Evolutionary conservation across 371 early-diverging fungal species (phyloP).

Genomic region (Thermomucor indicae-seudaticae): DNA sequence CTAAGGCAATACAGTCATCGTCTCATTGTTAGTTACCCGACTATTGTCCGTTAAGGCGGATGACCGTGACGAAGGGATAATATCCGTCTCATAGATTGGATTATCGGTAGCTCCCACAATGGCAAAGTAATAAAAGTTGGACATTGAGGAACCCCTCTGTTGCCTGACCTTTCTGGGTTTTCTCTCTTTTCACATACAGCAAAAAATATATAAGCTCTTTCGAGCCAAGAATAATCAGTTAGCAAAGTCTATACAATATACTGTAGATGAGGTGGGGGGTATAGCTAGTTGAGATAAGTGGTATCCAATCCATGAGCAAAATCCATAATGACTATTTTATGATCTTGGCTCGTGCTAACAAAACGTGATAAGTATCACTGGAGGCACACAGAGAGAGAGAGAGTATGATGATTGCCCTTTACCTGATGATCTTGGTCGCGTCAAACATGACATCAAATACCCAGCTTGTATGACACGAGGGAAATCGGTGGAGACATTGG

Average conservation of each 20-base stretch:
- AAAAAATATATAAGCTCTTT: not conserved
- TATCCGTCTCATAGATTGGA: constrained; percentile 92
- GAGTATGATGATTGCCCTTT: too few relatives aligned
- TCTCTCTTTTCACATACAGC: not conserved
- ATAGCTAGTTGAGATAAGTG: not conserved
- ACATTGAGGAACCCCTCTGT: constrained; percentile 31
- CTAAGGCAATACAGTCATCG: not conserved
- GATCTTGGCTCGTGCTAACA: constrained; percentile 72
- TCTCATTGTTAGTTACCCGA: constrained; percentile 21
- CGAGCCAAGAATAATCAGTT: not conserved
- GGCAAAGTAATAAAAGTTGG: constrained; percentile 80
- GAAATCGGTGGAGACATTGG: constrained; percentile 47
- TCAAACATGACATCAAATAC: constrained; percentile 93
- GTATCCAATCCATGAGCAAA: constrained; percentile 55
- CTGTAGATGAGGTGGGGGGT: not conserved
- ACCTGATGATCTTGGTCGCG: constrained; percentile 73
- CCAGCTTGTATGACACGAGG: constrained; percentile 82
- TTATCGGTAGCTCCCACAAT: constrained; percentile 92
- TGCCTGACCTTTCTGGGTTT: too few relatives aligned
- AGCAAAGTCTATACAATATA: not conserved
- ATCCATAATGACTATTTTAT: constrained; percentile 80
- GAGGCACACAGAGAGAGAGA: too few relatives aligned
- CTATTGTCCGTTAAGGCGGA: constrained; percentile 26
- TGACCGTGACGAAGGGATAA: constrained; percentile 54
- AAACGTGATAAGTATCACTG: not conserved